These are phyloP conservation scores for Exidia glandulosa DNA, from an alignment of 768 basidiomycete genomes.

Conservation along the genomic window DNA sequence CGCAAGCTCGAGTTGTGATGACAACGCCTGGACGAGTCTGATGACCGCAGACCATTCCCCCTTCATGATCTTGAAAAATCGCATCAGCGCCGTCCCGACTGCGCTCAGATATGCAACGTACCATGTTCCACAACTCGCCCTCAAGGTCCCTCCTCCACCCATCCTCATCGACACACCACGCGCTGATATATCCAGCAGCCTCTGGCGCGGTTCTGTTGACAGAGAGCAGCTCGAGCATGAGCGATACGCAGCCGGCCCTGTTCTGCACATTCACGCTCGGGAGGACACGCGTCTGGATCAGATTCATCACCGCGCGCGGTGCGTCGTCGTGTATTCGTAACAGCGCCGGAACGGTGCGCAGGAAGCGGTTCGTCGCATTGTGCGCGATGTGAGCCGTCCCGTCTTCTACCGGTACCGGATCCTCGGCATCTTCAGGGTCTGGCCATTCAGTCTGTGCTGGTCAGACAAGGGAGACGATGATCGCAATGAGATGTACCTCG, in stretches of 20 bases:
- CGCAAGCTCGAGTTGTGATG: background rate
- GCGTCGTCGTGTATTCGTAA: slow-evolving; percentile 11
- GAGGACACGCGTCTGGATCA: slow-evolving; percentile 37
- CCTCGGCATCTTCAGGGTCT: slow-evolving; percentile 11
- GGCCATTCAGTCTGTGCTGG: background rate
- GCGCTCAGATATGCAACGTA: slow-evolving; percentile 16
- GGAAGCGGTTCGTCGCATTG: slow-evolving; percentile 34
- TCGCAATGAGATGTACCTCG: background rate
- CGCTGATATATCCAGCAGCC: slow-evolving; percentile 23
- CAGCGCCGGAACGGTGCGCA: slow-evolving; percentile 21
- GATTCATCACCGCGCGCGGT: slow-evolving; percentile 19
- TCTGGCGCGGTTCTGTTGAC: background rate
- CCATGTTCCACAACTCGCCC: slow-evolving; percentile 28
- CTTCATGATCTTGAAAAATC: background rate
- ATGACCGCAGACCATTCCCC: slow-evolving; percentile 9
- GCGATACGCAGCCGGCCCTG: slow-evolving; percentile 30
- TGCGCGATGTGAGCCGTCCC: slow-evolving; percentile 35
- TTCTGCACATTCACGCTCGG: slow-evolving; percentile 26
- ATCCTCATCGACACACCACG: slow-evolving; percentile 28
- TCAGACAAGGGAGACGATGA: no score
- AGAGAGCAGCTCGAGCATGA: slow-evolving; percentile 31
- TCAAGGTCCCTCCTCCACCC: slow-evolving; percentile 36
- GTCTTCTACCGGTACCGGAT: slow-evolving; percentile 11
- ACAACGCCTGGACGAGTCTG: slow-evolving; percentile 1
- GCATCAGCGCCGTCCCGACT: background rate